Percentiles rank a stretch among this genome's conserved stretches.
Conservation (phyloP, 768 basidiomycete genomes). For the Paxillus ammoniavirescens region DNA sequence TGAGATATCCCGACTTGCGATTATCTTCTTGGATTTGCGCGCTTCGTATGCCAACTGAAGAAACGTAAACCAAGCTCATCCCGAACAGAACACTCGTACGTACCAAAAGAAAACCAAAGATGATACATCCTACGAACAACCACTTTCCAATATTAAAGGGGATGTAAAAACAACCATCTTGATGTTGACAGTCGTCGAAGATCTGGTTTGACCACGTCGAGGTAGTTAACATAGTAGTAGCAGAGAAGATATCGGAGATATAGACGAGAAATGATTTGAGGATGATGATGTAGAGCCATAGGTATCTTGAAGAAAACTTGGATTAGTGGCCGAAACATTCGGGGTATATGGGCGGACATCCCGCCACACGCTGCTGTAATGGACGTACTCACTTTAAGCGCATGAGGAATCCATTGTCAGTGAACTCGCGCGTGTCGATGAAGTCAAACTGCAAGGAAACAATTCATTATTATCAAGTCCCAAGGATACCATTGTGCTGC, state of each 20-base stretch:
- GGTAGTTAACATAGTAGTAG: slow-evolving; percentile 93
- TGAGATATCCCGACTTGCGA: slow-evolving; percentile 93
- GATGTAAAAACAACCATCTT: slow-evolving; percentile 76
- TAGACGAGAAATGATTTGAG: slow-evolving; percentile 97
- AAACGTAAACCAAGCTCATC: slow-evolving; percentile 10
- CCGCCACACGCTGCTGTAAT: background rate
- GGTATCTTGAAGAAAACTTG: slow-evolving; percentile 56
- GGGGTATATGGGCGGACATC: no score
- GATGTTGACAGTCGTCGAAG: slow-evolving; percentile 65
- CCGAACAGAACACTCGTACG: slow-evolving; percentile 21
- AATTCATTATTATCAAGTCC: slow-evolving; percentile 1
- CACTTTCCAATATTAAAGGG: slow-evolving; percentile 90
- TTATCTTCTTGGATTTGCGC: slow-evolving; percentile 90
- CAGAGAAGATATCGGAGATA: slow-evolving; percentile 96
- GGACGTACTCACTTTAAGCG: slow-evolving; percentile 67
- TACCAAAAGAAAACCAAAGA: slow-evolving; percentile 95
- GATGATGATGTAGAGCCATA: slow-evolving; percentile 90
- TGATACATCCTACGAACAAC: slow-evolving; percentile 98
- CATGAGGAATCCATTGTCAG: slow-evolving; percentile 82
- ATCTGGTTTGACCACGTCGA: slow-evolving; percentile 90
- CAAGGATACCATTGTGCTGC: slow-evolving; percentile 10
- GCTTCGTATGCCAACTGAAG: slow-evolving; percentile 85
- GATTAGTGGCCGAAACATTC: slow-evolving; percentile 9
- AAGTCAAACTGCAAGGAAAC: slow-evolving; percentile 80
- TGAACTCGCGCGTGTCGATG: slow-evolving; percentile 90